Conservation (phyloP, 2,329 filamentous ascomycete species). For the Fusarium sp. region DNA sequence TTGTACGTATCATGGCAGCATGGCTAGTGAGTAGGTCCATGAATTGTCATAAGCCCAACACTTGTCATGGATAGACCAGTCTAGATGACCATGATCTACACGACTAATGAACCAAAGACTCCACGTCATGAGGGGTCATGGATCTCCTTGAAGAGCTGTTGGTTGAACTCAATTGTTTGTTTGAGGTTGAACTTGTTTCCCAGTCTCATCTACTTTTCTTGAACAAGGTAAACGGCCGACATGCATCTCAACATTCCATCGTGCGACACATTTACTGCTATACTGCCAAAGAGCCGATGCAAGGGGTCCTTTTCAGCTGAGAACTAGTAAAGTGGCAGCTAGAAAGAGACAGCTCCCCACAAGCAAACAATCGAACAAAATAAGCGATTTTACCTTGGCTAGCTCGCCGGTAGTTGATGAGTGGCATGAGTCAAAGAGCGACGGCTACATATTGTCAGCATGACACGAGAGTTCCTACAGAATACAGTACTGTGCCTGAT, state of each 20-base stretch:
- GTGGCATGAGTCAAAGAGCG: neutral
- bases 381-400: neutral
- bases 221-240: constrained; percentile 1
- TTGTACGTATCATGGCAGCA: neutral
- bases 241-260: neutral
- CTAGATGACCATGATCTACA: constrained; percentile 10
- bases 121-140: neutral
- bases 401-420: neutral
- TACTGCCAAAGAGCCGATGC: neutral
- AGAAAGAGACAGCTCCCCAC: neutral
- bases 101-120: neutral
- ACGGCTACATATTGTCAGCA: neutral
- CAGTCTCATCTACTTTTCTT: neutral
- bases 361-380: neutral
- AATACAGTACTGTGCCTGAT: constrained; percentile 5
- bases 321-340: constrained; percentile 4
- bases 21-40: neutral
- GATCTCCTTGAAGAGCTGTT: neutral
- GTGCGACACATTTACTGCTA: neutral
- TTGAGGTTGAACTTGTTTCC: neutral
- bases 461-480: neutral
- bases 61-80: neutral
- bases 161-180: neutral
- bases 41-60: neutral
- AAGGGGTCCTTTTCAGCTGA: constrained; percentile 9